phyloP scores from a whole-genome alignment of 2,329 filamentous ascomycete species.

The Colletotrichum godetiae region DNA sequence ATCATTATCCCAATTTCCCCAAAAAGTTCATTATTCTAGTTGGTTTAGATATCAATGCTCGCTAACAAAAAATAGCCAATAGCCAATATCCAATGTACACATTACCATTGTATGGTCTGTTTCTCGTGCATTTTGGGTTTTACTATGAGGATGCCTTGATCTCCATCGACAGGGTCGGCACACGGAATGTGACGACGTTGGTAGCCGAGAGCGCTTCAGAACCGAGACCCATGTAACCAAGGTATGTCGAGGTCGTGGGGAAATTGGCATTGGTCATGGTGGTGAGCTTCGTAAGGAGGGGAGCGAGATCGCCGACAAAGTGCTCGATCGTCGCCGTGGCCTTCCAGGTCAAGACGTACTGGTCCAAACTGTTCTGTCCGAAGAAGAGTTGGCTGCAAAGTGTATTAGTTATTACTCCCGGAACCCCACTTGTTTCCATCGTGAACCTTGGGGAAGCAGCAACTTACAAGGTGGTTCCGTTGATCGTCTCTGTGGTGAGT shows the following conservation, averaged over 20 bases:
- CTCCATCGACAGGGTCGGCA: constrained; percentile 51
- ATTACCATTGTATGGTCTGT: constrained; percentile 14
- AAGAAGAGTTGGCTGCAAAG: constrained; percentile 52
- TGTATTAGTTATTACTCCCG: background rate
- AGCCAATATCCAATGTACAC: constrained; percentile 23
- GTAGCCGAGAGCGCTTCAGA: constrained; percentile 59
- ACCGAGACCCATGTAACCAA: constrained; percentile 64
- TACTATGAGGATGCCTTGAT: constrained; percentile 23
- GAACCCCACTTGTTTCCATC: background rate
- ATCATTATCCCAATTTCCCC: constrained; percentile 29
- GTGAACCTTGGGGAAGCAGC: background rate
- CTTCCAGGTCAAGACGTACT: constrained; percentile 64
- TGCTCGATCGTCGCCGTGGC: constrained; percentile 46
- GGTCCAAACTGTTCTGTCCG: constrained; percentile 51
- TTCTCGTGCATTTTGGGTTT: background rate
- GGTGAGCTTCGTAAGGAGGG: constrained; percentile 55
- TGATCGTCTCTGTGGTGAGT: constrained; percentile 48
- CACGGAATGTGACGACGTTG: constrained; percentile 60
- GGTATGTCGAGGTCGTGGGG: constrained; percentile 55
- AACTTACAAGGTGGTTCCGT: constrained; percentile 57
- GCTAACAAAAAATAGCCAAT: constrained; percentile 11
- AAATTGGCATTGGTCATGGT: constrained; percentile 46
- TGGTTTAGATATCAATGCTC: constrained; percentile 33
- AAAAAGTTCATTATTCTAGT: constrained; percentile 31
- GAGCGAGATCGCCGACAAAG: constrained; percentile 59